These are phyloP conservation scores for Anthracocystis panici-leucophaei DNA, from an alignment of 1,284 basidiomycete genomes.

Conservation along the genomic window DNA sequence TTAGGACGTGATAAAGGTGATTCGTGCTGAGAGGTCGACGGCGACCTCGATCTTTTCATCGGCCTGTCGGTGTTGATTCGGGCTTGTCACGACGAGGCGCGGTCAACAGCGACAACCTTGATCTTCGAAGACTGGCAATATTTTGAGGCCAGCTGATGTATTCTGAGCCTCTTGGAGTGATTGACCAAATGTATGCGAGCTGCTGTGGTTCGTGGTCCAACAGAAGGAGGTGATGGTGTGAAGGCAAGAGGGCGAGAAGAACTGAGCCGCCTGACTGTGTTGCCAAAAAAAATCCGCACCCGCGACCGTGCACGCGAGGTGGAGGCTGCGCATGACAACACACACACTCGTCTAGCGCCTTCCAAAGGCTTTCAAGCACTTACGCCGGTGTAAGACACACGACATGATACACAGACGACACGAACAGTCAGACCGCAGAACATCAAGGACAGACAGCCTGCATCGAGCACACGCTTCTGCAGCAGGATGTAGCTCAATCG, in stretches of 20 bases:
- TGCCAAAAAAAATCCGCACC: no score
- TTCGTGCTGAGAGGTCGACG: constrained; percentile 23
- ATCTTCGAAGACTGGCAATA: no score
- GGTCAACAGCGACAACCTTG: not conserved
- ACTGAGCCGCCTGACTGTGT: not conserved
- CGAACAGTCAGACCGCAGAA: no score
- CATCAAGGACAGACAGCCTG: not conserved
- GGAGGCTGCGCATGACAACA: constrained; percentile 5
- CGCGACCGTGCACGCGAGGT: constrained; percentile 3
- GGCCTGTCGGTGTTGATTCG: constrained; percentile 5
- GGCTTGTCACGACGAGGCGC: not conserved
- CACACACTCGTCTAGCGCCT: constrained; percentile 2
- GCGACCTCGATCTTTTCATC: constrained; percentile 49
- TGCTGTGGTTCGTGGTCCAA: not conserved
- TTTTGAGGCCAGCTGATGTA: no score
- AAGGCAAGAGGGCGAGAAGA: constrained; percentile 3
- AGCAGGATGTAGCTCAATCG: not conserved
- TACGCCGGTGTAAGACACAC: not conserved
- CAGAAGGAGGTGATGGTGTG: constrained; percentile 4
- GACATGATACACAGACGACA: not conserved
- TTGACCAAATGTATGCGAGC: not conserved
- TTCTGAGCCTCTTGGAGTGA: no score
- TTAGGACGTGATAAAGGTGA: constrained; percentile 16
- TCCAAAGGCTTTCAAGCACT: no score
- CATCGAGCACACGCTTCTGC: no score